phyloP scores from a whole-genome alignment of 306 rosid species.

The Cicer yamashitae region DNA sequence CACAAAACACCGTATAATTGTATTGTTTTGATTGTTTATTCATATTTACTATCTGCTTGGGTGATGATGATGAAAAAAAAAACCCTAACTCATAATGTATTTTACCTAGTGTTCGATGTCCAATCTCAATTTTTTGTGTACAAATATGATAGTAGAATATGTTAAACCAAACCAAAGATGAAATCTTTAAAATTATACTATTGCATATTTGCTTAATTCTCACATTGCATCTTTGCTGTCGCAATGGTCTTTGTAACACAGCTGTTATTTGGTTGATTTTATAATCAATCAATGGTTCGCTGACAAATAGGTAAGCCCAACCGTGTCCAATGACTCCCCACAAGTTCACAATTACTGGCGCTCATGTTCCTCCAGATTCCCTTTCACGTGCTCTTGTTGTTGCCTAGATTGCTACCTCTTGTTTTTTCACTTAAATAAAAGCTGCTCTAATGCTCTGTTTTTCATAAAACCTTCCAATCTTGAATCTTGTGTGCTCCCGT shows the following conservation, averaged over 20 bases:
- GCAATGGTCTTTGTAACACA: conserved; percentile 15
- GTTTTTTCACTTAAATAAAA: not conserved
- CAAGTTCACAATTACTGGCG: not conserved
- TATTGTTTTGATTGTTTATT: too few relatives aligned
- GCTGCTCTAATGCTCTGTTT: not conserved
- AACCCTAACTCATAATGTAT: too few relatives aligned
- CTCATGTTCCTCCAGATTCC: conserved; percentile 39
- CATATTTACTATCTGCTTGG: too few relatives aligned
- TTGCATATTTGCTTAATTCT: too few relatives aligned
- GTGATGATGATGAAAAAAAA: too few relatives aligned
- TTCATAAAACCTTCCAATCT: conserved; percentile 6
- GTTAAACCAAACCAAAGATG: too few relatives aligned
- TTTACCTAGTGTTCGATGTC: too few relatives aligned
- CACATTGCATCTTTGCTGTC: not conserved
- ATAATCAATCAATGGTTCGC: not conserved
- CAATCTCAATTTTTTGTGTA: too few relatives aligned
- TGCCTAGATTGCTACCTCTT: not conserved
- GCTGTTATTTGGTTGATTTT: conserved; percentile 20
- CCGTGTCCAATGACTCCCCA: conserved; percentile 15
- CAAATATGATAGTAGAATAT: too few relatives aligned
- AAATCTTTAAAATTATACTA: too few relatives aligned
- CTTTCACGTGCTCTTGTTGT: conserved; percentile 46
- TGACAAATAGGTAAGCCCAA: conserved; percentile 39
- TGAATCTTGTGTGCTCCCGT: conserved; percentile 23
- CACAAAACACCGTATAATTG: too few relatives aligned